Evolutionary conservation across 331 rosid genomes (phyloP), one percentile per base, ranked within the genome.

Genomic region (Stylosanthes scabra): DNA sequence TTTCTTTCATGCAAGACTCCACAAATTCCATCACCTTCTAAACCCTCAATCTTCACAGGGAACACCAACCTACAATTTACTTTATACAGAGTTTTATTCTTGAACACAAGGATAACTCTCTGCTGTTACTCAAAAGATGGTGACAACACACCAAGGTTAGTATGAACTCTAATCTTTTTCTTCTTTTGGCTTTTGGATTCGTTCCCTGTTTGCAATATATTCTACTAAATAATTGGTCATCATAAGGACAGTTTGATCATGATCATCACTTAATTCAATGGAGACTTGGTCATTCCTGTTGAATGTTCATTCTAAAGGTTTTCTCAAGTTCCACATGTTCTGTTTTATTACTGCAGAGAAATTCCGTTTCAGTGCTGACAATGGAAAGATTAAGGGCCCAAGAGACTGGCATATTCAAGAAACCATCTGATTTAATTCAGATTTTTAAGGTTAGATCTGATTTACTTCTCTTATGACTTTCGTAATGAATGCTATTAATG

Each of bases 301-400:
- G 46, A 37, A 55, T 57, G 40, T 71, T 70, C 58, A 75, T 84
- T 61, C 61, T 74, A 52, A 55, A 44, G 52, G 54, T 68, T 55
- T 58, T 50, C 16, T 6, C 72, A 44, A 63, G 40, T 64, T 66
- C 72, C 47, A 31, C 58, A 14, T 58, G 63, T 51, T 68, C 66
- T 50, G 78, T 78, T 76, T 74, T 71, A 54, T 57, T 78, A 31
- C 68, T 86, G 79, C 91, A 95, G 99, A 95, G 85, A 95, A 95
- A 72, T 95, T 95, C 56, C 98, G 99, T 73, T 95, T 95, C 79
- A 31, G 0, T 68, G 64, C 91, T 92, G 98, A 92, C 97, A 46
- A 92, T 92, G 99, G 99, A 95, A 83, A 90, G 97, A 80, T 71
- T 92, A 69, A 90, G 99, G 81, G 81, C 85, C 44, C 90, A 92